Evolutionary conservation across 495 filamentous ascomycete genomes (phyloP).

Genomic region (Aspergillus sclerotiicarbonarius): DNA sequence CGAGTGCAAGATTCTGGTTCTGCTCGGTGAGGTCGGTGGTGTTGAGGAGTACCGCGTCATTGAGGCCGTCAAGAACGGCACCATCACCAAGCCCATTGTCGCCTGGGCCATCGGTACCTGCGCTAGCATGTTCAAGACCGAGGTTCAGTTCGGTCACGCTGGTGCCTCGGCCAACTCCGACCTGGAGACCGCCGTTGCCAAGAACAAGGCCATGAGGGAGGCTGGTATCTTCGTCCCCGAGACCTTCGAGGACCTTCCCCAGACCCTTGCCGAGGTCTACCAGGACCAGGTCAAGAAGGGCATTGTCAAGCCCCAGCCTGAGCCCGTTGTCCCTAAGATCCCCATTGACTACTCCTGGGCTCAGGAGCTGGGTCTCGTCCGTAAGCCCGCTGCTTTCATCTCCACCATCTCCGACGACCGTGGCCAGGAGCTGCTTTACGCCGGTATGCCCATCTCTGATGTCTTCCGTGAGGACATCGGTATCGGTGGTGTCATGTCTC

Average conservation of each 20-base stretch:
- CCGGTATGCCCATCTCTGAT: constrained; percentile 98
- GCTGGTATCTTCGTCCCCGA: constrained; percentile 92
- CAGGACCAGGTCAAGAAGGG: constrained; percentile 79
- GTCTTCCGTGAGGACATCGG: constrained; percentile 99
- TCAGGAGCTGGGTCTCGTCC: constrained; percentile 97
- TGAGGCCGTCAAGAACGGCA: constrained; percentile 90
- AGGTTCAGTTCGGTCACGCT: constrained; percentile 99
- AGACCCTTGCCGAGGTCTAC: constrained; percentile 73
- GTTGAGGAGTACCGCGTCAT: constrained; percentile 99
- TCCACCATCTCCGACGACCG: constrained; percentile 99
- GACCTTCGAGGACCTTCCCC: constrained; percentile 94
- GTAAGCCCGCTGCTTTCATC: constrained; percentile 99
- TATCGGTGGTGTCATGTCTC: constrained; percentile 99
- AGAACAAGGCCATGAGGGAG: constrained; percentile 95
- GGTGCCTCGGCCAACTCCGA: constrained; percentile 98
- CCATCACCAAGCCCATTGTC: constrained; percentile 96
- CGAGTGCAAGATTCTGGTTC: constrained; percentile 91
- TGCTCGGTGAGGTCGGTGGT: constrained; percentile 98
- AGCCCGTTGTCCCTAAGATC: constrained; percentile 96
- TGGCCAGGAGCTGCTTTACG: constrained; percentile 98
- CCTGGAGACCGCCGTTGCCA: constrained; percentile 91
- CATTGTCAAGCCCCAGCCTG: constrained; percentile 76
- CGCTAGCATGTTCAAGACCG: constrained; percentile 99
- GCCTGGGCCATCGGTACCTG: constrained; percentile 99
- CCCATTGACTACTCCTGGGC: constrained; percentile 99